Evolutionary conservation across 2,329 filamentous ascomycete species (phyloP), one percentile per base, ranked within the genome.

Genomic region (Coniochaeta prunicola): DNA sequence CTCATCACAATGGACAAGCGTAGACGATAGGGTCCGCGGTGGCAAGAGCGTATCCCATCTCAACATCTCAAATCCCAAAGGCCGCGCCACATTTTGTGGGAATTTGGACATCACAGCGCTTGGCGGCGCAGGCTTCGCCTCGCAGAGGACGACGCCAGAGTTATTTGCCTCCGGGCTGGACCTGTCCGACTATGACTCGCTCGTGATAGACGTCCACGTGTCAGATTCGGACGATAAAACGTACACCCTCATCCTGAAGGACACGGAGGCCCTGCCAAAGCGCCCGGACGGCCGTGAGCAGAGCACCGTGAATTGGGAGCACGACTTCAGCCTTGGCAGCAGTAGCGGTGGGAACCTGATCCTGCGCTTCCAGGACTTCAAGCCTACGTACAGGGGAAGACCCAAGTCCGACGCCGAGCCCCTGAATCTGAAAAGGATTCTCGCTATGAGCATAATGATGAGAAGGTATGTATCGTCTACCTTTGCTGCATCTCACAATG

Each of bases 91-190:
- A 73, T 92, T 92, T 73, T 74, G 83, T 63, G 90, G 91, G 2
- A 77, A 77, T 26, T 79, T 94, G 21, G 90, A 94, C 72, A 91
- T 87, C 62, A 80, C 80, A 57, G 85, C 89, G 0, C 83, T 94
- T 0, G 90, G 90, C 28, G 90, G 89, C 31, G 90, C 91, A 0
- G 91, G 91, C 5, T 94, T 96, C 68, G 90, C 90, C 10, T 90
- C 87, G 4, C 91, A 93, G 69, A 82, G 87, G 53, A 91, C 87
- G 4, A 79, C 77, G 3, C 57, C 58, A 1, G 42, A 38, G 6
- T 28, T 38, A 2, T 50, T 50, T 50, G 24, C 45, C 2, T 1
- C 30, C 2, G 53, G 30, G 13, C 58, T 62, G 42, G 60, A 68
- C 58, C 45, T 68, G 21, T 62, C 64, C 5, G 62, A 40, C 28